Evolutionary conservation across 805 yeast species (phyloP), one percentile per base, ranked within the genome.

Genomic region (Saccharomycopsis synnaedendra): DNA sequence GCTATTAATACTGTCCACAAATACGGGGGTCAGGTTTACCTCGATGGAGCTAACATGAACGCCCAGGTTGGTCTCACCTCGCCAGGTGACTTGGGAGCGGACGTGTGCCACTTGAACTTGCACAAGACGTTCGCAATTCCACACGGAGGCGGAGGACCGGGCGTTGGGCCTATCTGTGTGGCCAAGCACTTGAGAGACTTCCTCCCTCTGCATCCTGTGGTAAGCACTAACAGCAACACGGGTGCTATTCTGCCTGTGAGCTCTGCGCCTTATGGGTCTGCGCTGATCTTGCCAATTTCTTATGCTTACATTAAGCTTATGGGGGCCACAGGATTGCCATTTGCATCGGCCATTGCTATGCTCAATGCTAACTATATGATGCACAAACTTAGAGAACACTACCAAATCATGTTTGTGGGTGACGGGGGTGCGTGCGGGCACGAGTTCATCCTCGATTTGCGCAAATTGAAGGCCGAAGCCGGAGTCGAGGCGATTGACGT

Each of bases 141-240:
- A 47, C 98, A 93, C 60, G 98, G 98, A 60, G 98, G 98, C 62
- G 98, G 98, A 63, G 98, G 98, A 40, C 98, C 98, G 39, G 98
- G 97, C 61, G 95, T 88, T 59, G 98, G 97, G 19, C 97, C 97
- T 45, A 93, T 93, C 54, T 87, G 97, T 73, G 97, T 90, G 49
- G 82, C 80, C 56, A 68, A 73, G 44, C 95, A 87, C 64, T 71
- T 93, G 58, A 75, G 73, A 41, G 85, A 86, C 46, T 88, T 77
- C 66, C 73, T 93, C 58, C 98, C 98, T 42, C 69, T 71, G 9
- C 97, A 93, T 65, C 74, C 76, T 28, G 69, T 84, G 39, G 70
- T 76, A 10, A 57, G 65, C 30, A 74, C 80, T 58, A 78, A 82
- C 2, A 63, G 68, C 2, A 68, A 67, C 44, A 59, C 63, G 54